A percentile compares a stretch with the other conserved stretches of the same genome.
Conservation (phyloP, 805 yeast species). For the Nakazawaea laoshanensis region DNA sequence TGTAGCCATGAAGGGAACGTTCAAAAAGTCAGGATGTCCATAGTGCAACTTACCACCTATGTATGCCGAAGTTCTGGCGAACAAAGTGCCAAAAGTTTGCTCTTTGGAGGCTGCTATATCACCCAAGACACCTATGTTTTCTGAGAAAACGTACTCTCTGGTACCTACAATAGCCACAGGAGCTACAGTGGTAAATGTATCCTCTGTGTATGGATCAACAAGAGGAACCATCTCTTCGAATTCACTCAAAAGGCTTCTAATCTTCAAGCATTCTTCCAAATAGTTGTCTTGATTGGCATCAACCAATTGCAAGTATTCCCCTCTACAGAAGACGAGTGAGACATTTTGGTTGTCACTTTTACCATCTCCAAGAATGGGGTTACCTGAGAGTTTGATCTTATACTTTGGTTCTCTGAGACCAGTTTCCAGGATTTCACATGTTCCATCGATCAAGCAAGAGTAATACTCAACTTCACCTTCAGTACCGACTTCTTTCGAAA, state of each 20-base stretch:
- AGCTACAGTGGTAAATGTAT: slow-evolving; percentile 21
- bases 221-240: slow-evolving; percentile 46
- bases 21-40: slow-evolving; percentile 82
- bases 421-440: slow-evolving; percentile 48
- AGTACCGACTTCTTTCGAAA: slow-evolving; percentile 42
- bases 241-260: slow-evolving; percentile 66
- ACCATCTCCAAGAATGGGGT: slow-evolving; percentile 81
- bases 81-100: slow-evolving; percentile 79
- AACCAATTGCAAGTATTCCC: slow-evolving; percentile 71
- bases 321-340: slow-evolving; percentile 65
- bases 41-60: slow-evolving; percentile 80
- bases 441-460: slow-evolving; percentile 66
- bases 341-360: slow-evolving; percentile 80
- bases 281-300: slow-evolving; percentile 85
- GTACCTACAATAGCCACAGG: slow-evolving; percentile 85
- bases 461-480: slow-evolving; percentile 38
- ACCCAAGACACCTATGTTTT: slow-evolving; percentile 73
- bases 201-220: slow-evolving; percentile 19
- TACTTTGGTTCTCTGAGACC: slow-evolving; percentile 57
- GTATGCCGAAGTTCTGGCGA: slow-evolving; percentile 74
- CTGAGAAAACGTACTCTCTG: slow-evolving; percentile 76
- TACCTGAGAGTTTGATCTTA: slow-evolving; percentile 61
- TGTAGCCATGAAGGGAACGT: slow-evolving; percentile 69
- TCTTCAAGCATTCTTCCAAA: slow-evolving; percentile 73
- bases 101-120: slow-evolving; percentile 87